Conservation (phyloP, 2,329 filamentous ascomycete genomes). For the Talaromyces sp. region DNA sequence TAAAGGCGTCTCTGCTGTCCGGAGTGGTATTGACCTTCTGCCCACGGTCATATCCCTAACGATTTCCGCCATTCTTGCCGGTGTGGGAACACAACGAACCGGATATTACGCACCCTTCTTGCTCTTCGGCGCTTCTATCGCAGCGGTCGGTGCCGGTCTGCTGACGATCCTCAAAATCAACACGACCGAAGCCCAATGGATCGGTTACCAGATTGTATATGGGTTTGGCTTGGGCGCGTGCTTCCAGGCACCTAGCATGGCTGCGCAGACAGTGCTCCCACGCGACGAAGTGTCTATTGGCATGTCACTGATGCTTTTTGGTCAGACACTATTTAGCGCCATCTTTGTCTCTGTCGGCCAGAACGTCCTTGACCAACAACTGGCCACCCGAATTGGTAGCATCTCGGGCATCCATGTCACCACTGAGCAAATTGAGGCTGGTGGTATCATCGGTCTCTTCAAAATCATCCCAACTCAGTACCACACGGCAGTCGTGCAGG, state of each 20-base stretch:
- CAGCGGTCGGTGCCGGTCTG: slow-evolving; percentile 29
- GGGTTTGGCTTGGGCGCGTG: slow-evolving; percentile 23
- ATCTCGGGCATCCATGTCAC: too few species aligned
- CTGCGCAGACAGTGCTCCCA: slow-evolving; percentile 24
- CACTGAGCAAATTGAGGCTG: too few species aligned
- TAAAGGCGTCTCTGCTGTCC: slow-evolving; percentile 28
- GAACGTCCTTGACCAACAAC: slow-evolving; percentile 29
- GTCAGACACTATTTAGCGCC: slow-evolving; percentile 25
- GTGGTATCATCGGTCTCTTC: too few species aligned
- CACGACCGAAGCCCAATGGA: slow-evolving; percentile 23
- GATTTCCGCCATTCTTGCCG: slow-evolving; percentile 29
- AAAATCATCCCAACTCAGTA: too few species aligned
- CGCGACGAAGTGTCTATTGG: slow-evolving; percentile 27
- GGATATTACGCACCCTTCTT: slow-evolving; percentile 30
- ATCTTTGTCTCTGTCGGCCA: slow-evolving; percentile 31
- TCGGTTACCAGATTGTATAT: slow-evolving; percentile 26
- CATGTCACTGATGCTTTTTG: slow-evolving; percentile 26
- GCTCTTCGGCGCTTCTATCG: slow-evolving; percentile 26
- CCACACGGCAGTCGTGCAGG: too few species aligned
- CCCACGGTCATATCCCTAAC: slow-evolving; percentile 37
- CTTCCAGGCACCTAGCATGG: slow-evolving; percentile 21
- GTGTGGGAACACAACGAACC: slow-evolving; percentile 25
- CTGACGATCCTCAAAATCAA: slow-evolving; percentile 31
- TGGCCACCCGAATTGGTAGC: not conserved
- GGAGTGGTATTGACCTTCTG: slow-evolving; percentile 41